Evolutionary conservation across 306 rosid species (phyloP), one percentile per base, ranked within the genome.

Genomic region (Abrus pulchellus): DNA sequence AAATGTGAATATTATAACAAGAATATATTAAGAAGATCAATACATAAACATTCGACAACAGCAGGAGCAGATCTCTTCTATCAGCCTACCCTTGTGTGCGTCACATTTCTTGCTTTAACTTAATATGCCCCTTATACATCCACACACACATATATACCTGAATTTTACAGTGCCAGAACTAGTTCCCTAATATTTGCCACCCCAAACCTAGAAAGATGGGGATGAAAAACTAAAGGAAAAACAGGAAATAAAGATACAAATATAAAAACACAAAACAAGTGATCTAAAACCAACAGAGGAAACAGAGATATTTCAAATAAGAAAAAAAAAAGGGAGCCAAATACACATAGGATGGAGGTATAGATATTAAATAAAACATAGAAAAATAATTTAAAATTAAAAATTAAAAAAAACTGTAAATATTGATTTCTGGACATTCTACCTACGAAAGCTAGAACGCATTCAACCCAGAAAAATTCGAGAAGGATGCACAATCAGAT

Each of bases 31-130:
- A 52, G 53, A 72, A 59, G 38, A 76, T 32, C 12, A 30, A 43
- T 44, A 30, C 6, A 56, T 36, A 72, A 63, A 59, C 70, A 55
- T 56, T 60, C 64, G 32, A 27, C 27, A 57, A n/a, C 68, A 8
- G 12, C 68, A 44, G 28, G 66, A 36, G 72, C 47, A 32, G 63
- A 76, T 68, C 47, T 38, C 66, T 30, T 82, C 77, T 68, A 68
- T 54, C 10, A 20, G 72, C 80, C 53, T 57, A 54, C 75, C 20
- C 20, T 20, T 32, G 6, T 2, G n/a, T 20, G 55, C 73, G 40
- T 9, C 13, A 40, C 34, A 7, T 30, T 56, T 43, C 38, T 41
- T 13, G 28, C 20, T 65, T 44, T 55, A 44, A 56, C 3, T 68
- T 32, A 6, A 72, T 72, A 33, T 11, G 3, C 44, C 13, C 56